phyloP scores from a whole-genome alignment of 352 stramenopile species.

The Globisporangium polare region DNA sequence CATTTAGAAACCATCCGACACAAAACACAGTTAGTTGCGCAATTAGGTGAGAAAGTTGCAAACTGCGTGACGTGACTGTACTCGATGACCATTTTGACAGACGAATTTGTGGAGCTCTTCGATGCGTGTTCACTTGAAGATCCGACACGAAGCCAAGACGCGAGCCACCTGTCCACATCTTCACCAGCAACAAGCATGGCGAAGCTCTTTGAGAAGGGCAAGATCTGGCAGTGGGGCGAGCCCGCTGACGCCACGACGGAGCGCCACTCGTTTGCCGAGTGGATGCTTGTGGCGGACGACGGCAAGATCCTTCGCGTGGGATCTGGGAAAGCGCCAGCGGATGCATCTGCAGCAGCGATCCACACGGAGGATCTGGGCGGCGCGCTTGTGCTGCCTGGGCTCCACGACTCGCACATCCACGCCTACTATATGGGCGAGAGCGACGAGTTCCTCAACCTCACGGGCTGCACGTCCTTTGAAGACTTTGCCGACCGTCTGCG shows the following conservation, averaged over 20 bases:
- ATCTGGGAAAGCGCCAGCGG: constrained; percentile 9
- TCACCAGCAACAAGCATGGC: constrained; percentile 16
- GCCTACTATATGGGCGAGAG: constrained; percentile 81
- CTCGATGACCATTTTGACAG: background rate
- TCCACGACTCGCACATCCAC: constrained; percentile 89
- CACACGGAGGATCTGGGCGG: constrained; percentile 46
- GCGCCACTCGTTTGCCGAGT: constrained; percentile 30
- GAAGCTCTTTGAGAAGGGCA: constrained; percentile 54
- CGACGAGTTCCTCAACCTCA: constrained; percentile 79
- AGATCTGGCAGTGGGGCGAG: constrained; percentile 63
- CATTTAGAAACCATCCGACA: background rate
- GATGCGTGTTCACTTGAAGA: constrained; percentile 16
- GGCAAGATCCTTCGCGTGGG: constrained; percentile 41
- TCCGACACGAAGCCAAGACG: background rate
- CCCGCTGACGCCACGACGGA: constrained; percentile 1
- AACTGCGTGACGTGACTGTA: background rate
- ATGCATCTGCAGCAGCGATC: background rate
- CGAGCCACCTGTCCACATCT: background rate
- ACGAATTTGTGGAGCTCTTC: constrained; percentile 1
- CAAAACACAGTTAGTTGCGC: background rate
- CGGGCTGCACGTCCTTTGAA: constrained; percentile 65
- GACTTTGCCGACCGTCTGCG: constrained; percentile 55
- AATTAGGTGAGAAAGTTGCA: background rate
- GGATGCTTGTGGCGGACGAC: constrained; percentile 57
- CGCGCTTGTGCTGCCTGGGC: constrained; percentile 73